Conservation (phyloP, 202 grass and related monocot genomes). For the Zizania palustris region DNA sequence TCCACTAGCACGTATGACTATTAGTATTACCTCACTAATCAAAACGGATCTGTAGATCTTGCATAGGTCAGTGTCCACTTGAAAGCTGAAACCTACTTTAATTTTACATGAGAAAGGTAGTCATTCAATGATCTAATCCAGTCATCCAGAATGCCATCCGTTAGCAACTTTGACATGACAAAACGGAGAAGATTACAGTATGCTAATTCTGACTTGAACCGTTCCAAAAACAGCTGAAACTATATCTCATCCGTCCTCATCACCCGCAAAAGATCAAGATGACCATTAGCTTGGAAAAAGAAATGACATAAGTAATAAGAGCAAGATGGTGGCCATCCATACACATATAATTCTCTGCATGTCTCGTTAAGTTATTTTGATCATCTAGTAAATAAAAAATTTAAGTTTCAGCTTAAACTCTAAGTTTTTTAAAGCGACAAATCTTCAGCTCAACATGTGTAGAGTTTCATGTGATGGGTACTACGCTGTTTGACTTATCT, state of each 20-base stretch:
- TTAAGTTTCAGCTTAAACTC: too few species aligned
- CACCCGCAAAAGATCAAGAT: not conserved
- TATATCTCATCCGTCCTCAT: not conserved
- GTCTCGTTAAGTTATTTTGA: too few species aligned
- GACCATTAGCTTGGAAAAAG: not conserved
- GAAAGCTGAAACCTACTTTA: conserved; percentile 16
- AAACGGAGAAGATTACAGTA: conserved; percentile 1
- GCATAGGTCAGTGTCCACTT: conserved; percentile 23
- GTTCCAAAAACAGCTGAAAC: conserved; percentile 3
- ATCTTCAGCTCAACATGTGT: too few species aligned
- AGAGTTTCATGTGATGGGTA: conserved; percentile 12
- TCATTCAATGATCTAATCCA: not conserved
- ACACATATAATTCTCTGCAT: not conserved
- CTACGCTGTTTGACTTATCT: conserved; percentile 46
- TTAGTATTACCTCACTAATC: not conserved
- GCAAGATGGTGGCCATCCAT: conserved; percentile 9
- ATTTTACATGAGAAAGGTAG: conserved; percentile 15
- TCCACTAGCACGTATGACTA: conserved; percentile 12
- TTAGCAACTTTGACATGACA: conserved; percentile 3
- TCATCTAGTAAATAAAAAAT: too few species aligned
- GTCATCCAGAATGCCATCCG: not conserved
- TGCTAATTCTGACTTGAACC: not conserved
- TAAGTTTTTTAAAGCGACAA: too few species aligned
- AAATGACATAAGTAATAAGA: conserved; percentile 26
- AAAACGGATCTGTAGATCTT: not conserved